Percentiles rank a stretch among this genome's conserved stretches.
phyloP scores from a whole-genome alignment of 768 basidiomycete genomes.

The Cubamyces sp. region DNA sequence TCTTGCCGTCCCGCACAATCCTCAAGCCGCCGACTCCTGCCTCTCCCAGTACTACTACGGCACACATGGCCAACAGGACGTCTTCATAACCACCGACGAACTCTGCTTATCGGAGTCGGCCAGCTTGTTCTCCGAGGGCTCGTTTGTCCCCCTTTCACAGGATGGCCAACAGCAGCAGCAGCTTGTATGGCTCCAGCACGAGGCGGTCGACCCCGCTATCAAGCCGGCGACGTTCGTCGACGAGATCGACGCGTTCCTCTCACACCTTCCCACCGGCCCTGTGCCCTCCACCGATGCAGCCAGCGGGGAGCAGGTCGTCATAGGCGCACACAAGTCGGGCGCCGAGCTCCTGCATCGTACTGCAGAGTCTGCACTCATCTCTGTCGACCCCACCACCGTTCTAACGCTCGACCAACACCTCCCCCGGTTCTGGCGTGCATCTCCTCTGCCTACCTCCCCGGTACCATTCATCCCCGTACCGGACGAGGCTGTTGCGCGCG shows the following conservation, averaged over 20 bases:
- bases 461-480: slow-evolving; percentile 60
- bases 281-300: not conserved
- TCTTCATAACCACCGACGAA: slow-evolving; percentile 47
- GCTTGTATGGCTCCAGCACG: slow-evolving; percentile 66
- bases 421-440: slow-evolving; percentile 75
- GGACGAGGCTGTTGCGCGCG: slow-evolving; percentile 51
- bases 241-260: slow-evolving; percentile 21
- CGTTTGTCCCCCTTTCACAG: slow-evolving; percentile 29
- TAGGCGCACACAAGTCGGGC: not conserved
- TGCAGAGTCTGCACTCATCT: slow-evolving; percentile 51
- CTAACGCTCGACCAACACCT: slow-evolving; percentile 47
- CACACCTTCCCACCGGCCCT: slow-evolving; percentile 5
- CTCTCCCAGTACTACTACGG: slow-evolving; percentile 58
- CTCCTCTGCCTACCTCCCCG: slow-evolving; percentile 57
- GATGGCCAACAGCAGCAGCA: slow-evolving; percentile 33
- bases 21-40: slow-evolving; percentile 45
- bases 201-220: slow-evolving; percentile 52
- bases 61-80: slow-evolving; percentile 53
- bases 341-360: slow-evolving; percentile 46
- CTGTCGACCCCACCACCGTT: slow-evolving; percentile 41
- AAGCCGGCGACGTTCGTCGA: slow-evolving; percentile 34
- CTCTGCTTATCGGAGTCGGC: slow-evolving; percentile 42
- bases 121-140: slow-evolving; percentile 33
- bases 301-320: slow-evolving; percentile 19
- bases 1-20: slow-evolving; percentile 51